A percentile compares a stretch with the other conserved stretches of the same genome.
phyloP scores from a whole-genome alignment of 2,329 filamentous ascomycete genomes.

The Cordyceps javanica region DNA sequence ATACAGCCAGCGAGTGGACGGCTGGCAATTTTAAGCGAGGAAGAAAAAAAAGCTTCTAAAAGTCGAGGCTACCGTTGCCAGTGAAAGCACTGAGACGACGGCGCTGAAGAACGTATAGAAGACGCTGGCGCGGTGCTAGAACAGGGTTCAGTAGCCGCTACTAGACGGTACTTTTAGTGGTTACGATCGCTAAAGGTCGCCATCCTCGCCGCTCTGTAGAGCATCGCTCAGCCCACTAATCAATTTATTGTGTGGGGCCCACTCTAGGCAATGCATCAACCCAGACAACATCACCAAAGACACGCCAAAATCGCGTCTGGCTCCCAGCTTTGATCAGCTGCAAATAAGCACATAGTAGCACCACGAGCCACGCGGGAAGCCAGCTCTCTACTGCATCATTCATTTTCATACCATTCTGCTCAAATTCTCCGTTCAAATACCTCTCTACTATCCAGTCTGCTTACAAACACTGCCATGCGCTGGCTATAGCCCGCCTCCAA shows the following conservation, averaged over 20 bases:
- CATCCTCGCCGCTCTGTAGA: background rate
- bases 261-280: background rate
- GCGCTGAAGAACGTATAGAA: background rate
- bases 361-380: no score
- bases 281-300: constrained; percentile 5
- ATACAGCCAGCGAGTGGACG: no score
- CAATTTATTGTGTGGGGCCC: background rate
- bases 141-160: no score
- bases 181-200: background rate
- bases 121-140: background rate
- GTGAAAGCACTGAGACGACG: background rate
- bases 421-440: background rate
- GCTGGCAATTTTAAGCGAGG: background rate
- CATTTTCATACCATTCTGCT: no score
- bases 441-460: background rate
- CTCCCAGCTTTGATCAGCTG: background rate
- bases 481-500: background rate
- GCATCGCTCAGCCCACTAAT: background rate
- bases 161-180: background rate
- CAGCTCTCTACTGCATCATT: no score
- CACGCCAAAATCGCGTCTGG: background rate
- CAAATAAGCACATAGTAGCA: no score
- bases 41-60: background rate
- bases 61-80: constrained; percentile 2
- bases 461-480: background rate